Conservation (phyloP, 805 yeast species). For the Yarrowia sp. region DNA sequence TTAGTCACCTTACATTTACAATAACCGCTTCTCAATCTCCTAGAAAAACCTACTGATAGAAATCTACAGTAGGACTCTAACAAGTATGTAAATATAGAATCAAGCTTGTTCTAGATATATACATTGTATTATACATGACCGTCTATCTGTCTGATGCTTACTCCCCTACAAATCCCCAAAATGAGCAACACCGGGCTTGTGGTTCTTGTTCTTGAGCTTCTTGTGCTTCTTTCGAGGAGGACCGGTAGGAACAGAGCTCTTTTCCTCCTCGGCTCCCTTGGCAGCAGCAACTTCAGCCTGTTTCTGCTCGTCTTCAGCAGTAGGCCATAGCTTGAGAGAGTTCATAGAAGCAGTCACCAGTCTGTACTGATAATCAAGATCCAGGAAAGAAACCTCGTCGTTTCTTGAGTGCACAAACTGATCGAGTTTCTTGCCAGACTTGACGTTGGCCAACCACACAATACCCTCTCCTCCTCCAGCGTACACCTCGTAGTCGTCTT, state of each 20-base stretch:
- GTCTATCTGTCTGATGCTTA: too few relatives aligned
- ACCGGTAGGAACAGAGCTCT: background rate
- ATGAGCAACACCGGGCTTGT: constrained; percentile 30
- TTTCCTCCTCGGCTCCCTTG: background rate
- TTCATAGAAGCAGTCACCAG: constrained; percentile 83
- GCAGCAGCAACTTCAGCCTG: constrained; percentile 26
- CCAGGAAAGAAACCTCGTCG: constrained; percentile 69
- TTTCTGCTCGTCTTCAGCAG: constrained; percentile 24
- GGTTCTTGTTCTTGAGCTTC: constrained; percentile 24
- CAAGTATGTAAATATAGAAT: too few relatives aligned
- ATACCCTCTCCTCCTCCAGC: constrained; percentile 41
- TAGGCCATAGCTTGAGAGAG: constrained; percentile 67
- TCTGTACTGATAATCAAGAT: constrained; percentile 76
- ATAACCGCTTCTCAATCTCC: too few relatives aligned
- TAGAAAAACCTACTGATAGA: too few relatives aligned
- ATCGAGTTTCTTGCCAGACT: constrained; percentile 60
- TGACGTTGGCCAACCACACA: constrained; percentile 63
- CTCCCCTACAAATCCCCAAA: constrained; percentile 29
- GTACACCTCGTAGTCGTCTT: constrained; percentile 30
- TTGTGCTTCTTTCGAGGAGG: constrained; percentile 26
- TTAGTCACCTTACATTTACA: too few relatives aligned
- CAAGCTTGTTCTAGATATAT: too few relatives aligned
- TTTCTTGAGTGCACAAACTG: constrained; percentile 35
- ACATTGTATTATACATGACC: too few relatives aligned
- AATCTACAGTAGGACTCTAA: too few relatives aligned